Conservation (phyloP, 495 filamentous ascomycete species). For the Coniosporium apollinis region DNA sequence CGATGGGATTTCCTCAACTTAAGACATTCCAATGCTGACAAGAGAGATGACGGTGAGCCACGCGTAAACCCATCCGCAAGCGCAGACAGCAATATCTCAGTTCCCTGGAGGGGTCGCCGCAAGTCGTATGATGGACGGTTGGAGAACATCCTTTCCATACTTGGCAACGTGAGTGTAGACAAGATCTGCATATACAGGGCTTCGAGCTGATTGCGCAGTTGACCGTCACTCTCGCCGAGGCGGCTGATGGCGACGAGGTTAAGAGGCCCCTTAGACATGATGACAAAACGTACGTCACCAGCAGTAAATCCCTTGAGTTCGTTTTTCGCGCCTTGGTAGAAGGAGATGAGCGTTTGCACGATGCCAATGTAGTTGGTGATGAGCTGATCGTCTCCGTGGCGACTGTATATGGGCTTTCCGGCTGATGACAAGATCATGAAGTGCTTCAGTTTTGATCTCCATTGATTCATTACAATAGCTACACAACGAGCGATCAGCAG, state of each 20-base stretch:
- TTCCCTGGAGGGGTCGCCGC: constrained; percentile 81
- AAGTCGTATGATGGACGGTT: constrained; percentile 84
- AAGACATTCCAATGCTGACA: constrained; percentile 83
- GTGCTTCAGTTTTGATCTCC: constrained; percentile 86
- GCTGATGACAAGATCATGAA: constrained; percentile 91
- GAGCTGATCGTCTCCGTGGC: constrained; percentile 77
- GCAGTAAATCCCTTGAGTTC: constrained; percentile 67
- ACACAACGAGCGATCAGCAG: constrained; percentile 15
- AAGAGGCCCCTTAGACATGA: constrained; percentile 66
- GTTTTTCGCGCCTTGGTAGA: constrained; percentile 69
- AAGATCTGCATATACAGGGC: constrained; percentile 96
- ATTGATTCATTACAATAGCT: constrained; percentile 42
- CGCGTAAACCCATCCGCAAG: constrained; percentile 87
- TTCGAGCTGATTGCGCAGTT: constrained; percentile 77
- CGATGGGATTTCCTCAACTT: constrained; percentile 76
- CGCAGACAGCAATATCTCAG: constrained; percentile 78
- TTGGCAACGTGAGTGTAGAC: constrained; percentile 82
- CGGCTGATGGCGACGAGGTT: constrained; percentile 88
- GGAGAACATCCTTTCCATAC: constrained; percentile 75
- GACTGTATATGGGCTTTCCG: constrained; percentile 94
- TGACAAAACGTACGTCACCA: constrained; percentile 65
- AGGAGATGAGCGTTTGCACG: constrained; percentile 93
- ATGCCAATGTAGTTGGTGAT: constrained; percentile 91
- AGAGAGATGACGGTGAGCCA: constrained; percentile 73
- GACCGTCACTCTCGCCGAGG: constrained; percentile 74